phyloP scores from a whole-genome alignment of 257 asterid genomes.

The Plantago major region DNA sequence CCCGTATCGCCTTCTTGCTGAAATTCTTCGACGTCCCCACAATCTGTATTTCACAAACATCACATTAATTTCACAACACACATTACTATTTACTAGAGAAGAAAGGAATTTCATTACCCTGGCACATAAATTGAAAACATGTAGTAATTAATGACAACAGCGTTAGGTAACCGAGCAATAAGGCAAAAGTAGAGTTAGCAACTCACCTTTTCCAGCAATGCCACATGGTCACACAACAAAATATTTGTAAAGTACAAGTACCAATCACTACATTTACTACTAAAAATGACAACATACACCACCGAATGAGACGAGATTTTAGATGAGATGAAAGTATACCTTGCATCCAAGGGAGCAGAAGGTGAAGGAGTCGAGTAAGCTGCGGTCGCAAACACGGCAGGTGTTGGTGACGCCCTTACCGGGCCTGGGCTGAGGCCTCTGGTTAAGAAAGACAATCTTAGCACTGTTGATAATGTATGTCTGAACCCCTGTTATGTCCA shows the following conservation, averaged over 20 bases:
- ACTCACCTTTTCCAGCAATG: no score
- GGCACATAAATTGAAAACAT: no score
- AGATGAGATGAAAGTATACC: constrained; percentile 29
- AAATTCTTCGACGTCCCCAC: constrained; percentile 41
- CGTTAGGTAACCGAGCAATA: no score
- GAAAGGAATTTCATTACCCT: no score
- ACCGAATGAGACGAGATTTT: no score
- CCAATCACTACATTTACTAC: no score
- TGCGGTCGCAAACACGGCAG: constrained; percentile 61
- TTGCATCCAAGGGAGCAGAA: constrained; percentile 84
- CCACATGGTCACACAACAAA: no score
- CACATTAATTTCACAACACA: not conserved
- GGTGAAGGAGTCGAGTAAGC: constrained; percentile 64
- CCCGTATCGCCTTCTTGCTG: constrained; percentile 23
- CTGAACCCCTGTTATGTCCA: constrained; percentile 62
- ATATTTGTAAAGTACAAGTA: no score
- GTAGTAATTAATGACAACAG: no score
- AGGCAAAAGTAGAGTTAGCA: no score
- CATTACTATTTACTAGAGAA: not conserved
- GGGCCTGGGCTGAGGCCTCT: constrained; percentile 70
- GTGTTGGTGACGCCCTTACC: constrained; percentile 62
- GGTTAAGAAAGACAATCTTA: constrained; percentile 60
- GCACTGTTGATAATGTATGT: constrained; percentile 78
- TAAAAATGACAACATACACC: no score
- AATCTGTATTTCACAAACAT: constrained; percentile 26